A percentile compares a stretch with the other conserved stretches of the same genome.
These are phyloP conservation scores for Podaxis sp. DNA, from an alignment of 768 basidiomycete species.

Conservation along the genomic window DNA sequence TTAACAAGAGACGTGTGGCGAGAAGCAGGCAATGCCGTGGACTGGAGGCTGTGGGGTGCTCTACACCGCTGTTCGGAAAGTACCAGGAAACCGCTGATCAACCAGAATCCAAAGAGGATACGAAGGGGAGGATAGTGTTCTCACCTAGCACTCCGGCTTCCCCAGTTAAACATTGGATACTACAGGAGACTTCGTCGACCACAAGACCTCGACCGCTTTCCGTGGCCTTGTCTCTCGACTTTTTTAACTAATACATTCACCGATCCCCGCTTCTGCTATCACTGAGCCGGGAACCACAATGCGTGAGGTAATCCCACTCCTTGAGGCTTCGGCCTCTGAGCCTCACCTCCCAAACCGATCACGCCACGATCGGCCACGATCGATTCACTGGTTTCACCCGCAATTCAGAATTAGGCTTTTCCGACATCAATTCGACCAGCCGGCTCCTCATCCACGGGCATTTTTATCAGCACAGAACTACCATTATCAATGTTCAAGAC, in stretches of 20 bases:
- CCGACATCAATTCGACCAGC: neutral
- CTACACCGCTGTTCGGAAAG: neutral
- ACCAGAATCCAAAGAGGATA: neutral
- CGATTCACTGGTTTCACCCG: neutral
- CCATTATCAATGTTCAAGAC: neutral
- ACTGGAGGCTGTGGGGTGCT: neutral
- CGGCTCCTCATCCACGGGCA: neutral
- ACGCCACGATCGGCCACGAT: neutral
- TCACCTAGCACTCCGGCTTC: neutral
- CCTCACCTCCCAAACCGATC: neutral
- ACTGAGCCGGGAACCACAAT: too few species aligned
- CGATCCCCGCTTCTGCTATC: neutral
- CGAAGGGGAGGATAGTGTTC: neutral
- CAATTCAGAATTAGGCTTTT: neutral
- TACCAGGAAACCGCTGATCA: neutral
- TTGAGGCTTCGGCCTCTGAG: neutral
- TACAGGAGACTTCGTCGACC: neutral
- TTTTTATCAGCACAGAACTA: conserved; percentile 1
- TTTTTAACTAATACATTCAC: neutral
- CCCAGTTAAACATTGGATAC: neutral
- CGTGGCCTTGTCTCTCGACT: neutral
- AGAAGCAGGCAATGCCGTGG: neutral
- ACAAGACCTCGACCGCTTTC: neutral
- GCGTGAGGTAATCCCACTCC: too few species aligned
- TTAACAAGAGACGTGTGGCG: neutral